These are phyloP conservation scores for Mycena venus DNA, from an alignment of 768 basidiomycete genomes.

Conservation along the genomic window DNA sequence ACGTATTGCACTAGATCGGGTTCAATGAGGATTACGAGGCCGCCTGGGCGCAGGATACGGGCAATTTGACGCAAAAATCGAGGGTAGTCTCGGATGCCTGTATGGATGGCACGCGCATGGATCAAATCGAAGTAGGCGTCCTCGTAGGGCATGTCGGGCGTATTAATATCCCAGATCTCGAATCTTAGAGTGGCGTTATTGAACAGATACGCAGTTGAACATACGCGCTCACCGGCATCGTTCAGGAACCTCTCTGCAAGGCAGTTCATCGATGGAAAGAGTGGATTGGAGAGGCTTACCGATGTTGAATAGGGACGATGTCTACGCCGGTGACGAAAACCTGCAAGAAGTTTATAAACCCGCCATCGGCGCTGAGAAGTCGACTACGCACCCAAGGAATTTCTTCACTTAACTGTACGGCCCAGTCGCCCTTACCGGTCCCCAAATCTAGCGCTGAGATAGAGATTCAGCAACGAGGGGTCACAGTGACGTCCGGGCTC, in stretches of 20 bases:
- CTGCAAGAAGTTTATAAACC: not conserved
- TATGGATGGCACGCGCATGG: constrained; percentile 78
- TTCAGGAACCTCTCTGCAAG: constrained; percentile 4
- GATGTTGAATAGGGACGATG: constrained; percentile 2
- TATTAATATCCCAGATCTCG: constrained; percentile 78
- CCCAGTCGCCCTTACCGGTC: constrained; percentile 78
- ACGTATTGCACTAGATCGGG: constrained; percentile 66
- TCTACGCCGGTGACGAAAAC: constrained; percentile 23
- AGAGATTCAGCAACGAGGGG: constrained; percentile 30
- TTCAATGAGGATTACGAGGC: constrained; percentile 78
- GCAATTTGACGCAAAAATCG: constrained; percentile 71
- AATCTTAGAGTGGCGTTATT: constrained; percentile 60
- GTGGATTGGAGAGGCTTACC: not conserved
- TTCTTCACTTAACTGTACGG: constrained; percentile 29
- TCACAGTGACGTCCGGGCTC: constrained; percentile 15
- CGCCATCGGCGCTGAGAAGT: constrained; percentile 5
- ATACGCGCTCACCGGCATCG: constrained; percentile 1
- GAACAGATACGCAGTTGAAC: not conserved
- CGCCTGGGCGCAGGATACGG: constrained; percentile 78
- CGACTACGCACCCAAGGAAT: constrained; percentile 10
- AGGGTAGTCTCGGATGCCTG: constrained; percentile 74
- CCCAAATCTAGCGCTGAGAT: constrained; percentile 74
- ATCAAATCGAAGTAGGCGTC: constrained; percentile 75
- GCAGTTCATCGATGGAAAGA: not conserved
- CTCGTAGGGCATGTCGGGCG: constrained; percentile 72